Percentiles rank a stretch among this genome's conserved stretches.
Evolutionary conservation across 768 basidiomycete genomes (phyloP).

Genomic region (Lactarius indigo): DNA sequence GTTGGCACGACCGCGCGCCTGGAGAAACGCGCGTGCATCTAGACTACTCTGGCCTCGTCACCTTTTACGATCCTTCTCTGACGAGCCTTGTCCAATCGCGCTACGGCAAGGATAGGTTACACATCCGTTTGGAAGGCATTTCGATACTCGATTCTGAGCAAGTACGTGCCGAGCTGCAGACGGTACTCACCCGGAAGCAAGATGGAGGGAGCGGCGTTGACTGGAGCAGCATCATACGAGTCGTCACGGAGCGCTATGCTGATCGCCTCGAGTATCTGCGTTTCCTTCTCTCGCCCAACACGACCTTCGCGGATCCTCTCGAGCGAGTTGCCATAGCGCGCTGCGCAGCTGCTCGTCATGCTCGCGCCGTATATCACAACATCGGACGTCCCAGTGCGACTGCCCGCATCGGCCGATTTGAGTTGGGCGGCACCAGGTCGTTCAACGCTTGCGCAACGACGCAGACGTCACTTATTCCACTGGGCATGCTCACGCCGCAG

Average conservation of each 20-base stretch:
- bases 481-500: conserved; percentile 21
- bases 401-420: neutral
- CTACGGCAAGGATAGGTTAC: conserved; percentile 33
- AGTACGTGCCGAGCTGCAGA: conserved; percentile 26
- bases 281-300: conserved; percentile 21
- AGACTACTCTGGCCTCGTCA: conserved; percentile 41
- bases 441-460: conserved; percentile 22
- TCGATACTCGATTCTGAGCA: conserved; percentile 29
- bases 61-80: conserved; percentile 42
- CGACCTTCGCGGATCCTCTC: neutral
- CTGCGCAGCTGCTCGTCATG: conserved; percentile 21
- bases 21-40: conserved; percentile 43
- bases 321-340: conserved; percentile 11
- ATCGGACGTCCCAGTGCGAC: conserved; percentile 14
- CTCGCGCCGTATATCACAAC: conserved; percentile 33
- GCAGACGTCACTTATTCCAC: neutral
- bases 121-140: conserved; percentile 37
- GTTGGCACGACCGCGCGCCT: conserved; percentile 42
- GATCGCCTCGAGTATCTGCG: conserved; percentile 41
- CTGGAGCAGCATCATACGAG: conserved; percentile 39
- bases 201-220: conserved; percentile 36
- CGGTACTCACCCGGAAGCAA: conserved; percentile 26
- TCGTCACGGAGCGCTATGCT: conserved; percentile 41
- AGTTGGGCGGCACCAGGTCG: conserved; percentile 24
- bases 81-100: conserved; percentile 37